Conservation (phyloP, 345 rosid species). For the Anastatica hierochuntica region DNA sequence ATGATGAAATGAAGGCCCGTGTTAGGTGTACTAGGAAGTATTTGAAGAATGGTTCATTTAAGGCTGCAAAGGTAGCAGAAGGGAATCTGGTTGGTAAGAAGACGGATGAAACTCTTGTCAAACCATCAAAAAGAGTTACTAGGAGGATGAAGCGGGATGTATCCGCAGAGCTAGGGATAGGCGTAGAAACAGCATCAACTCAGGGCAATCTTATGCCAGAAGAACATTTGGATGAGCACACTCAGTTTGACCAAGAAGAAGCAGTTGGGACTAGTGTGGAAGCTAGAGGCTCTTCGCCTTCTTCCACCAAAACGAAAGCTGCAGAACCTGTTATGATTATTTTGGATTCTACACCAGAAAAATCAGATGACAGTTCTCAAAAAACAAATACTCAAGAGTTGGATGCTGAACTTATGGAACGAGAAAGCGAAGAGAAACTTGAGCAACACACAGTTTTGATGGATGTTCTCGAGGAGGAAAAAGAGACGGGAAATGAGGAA, state of each 20-base stretch:
- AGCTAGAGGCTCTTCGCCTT: background rate
- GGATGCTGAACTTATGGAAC: background rate
- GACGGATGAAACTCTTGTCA: background rate
- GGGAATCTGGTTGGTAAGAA: conserved; percentile 6
- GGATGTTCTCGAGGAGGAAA: background rate
- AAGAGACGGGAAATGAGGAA: background rate
- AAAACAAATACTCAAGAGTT: background rate
- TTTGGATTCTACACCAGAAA: background rate
- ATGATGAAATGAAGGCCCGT: background rate
- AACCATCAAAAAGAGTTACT: background rate
- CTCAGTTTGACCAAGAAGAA: too few relatives aligned
- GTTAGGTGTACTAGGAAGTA: too few relatives aligned
- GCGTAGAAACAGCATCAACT: background rate
- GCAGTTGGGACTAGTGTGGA: background rate
- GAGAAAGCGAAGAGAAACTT: background rate
- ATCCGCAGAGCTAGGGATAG: background rate
- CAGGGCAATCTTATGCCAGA: background rate
- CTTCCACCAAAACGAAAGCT: background rate
- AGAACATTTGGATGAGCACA: background rate
- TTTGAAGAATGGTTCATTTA: background rate
- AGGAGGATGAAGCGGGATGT: conserved; percentile 7
- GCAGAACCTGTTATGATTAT: background rate
- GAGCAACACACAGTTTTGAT: background rate
- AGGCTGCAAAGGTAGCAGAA: conserved; percentile 8
- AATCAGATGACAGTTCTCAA: background rate